These are phyloP conservation scores for Exophiala alcalophila DNA, from an alignment of 2,329 filamentous ascomycete species.

Conservation along the genomic window DNA sequence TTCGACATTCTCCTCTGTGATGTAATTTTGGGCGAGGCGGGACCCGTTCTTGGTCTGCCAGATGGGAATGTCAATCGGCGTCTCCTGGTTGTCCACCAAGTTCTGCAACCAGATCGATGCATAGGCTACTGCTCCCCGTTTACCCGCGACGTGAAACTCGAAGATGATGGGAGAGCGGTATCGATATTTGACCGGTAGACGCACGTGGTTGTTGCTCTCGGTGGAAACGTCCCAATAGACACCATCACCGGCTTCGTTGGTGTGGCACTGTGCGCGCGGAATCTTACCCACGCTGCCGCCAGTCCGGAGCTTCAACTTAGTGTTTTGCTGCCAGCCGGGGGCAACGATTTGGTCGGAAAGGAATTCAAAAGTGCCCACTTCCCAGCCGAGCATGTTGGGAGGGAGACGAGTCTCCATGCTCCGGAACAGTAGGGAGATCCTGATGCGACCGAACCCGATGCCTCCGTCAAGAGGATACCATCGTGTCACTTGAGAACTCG, in stretches of 20 bases:
- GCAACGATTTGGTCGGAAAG: constrained; percentile 61
- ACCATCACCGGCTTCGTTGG: constrained; percentile 57
- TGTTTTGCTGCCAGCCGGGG: constrained; percentile 59
- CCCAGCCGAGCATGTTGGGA: constrained; percentile 84
- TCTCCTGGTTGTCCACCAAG: constrained; percentile 74
- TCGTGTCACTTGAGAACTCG: constrained; percentile 77
- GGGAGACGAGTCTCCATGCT: constrained; percentile 83
- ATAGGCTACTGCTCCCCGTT: constrained; percentile 69
- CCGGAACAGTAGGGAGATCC: constrained; percentile 85
- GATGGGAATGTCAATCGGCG: constrained; percentile 80
- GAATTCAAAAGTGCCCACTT: constrained; percentile 93
- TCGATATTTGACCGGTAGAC: constrained; percentile 83
- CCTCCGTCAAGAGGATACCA: constrained; percentile 98
- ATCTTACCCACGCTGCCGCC: constrained; percentile 77
- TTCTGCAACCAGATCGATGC: constrained; percentile 83
- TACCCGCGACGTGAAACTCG: constrained; percentile 71
- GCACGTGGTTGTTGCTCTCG: constrained; percentile 55
- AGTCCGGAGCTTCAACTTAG: constrained; percentile 74
- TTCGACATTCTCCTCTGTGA: constrained; percentile 72
- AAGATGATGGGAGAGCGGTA: constrained; percentile 89
- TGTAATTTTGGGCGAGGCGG: constrained; percentile 85
- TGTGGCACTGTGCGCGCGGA: constrained; percentile 60
- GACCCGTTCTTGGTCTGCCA: constrained; percentile 75
- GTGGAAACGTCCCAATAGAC: constrained; percentile 58
- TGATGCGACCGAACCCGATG: constrained; percentile 83